These are phyloP conservation scores for Coniophora puteana DNA, from an alignment of 1,284 basidiomycete species.

Conservation along the genomic window DNA sequence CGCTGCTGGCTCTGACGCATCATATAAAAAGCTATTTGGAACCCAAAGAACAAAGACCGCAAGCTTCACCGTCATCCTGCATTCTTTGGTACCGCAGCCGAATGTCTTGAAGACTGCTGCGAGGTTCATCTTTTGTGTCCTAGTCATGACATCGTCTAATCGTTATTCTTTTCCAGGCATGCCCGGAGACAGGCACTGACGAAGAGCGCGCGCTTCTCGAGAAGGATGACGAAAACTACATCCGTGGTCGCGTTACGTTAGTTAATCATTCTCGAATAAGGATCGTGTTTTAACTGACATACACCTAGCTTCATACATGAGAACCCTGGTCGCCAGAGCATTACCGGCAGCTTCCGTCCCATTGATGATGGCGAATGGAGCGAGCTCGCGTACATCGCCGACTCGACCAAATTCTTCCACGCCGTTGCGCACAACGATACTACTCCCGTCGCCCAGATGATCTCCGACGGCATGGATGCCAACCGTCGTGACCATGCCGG, in stretches of 20 bases:
- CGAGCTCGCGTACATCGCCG: conserved; percentile 52
- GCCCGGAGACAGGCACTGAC: conserved; percentile 45
- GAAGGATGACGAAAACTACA: conserved; percentile 48
- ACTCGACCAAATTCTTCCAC: conserved; percentile 47
- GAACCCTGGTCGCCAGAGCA: conserved; percentile 55
- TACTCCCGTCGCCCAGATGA: conserved; percentile 32
- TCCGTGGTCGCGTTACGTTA: conserved; percentile 50
- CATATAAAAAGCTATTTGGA: conserved; percentile 44
- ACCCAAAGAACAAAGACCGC: conserved; percentile 56
- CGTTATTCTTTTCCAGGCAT: conserved; percentile 31
- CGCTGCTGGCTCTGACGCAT: conserved; percentile 1
- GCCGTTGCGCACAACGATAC: conserved; percentile 46
- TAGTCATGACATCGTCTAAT: not conserved
- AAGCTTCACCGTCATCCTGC: conserved; percentile 58
- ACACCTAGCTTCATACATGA: conserved; percentile 47
- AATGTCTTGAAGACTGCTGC: conserved; percentile 58
- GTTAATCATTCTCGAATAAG: conserved; percentile 13
- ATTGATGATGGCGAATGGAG: conserved; percentile 66
- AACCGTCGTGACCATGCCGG: conserved; percentile 57
- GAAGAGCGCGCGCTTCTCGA: conserved; percentile 48
- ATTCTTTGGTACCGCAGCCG: conserved; percentile 55
- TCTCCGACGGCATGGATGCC: conserved; percentile 40
- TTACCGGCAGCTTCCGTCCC: conserved; percentile 60
- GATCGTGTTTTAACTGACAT: conserved; percentile 1
- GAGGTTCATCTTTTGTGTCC: conserved; percentile 33